Base-by-base conservation (phyloP, 1,284 basidiomycete genomes). In the Leucocoprinus gongylophorus region DNA sequence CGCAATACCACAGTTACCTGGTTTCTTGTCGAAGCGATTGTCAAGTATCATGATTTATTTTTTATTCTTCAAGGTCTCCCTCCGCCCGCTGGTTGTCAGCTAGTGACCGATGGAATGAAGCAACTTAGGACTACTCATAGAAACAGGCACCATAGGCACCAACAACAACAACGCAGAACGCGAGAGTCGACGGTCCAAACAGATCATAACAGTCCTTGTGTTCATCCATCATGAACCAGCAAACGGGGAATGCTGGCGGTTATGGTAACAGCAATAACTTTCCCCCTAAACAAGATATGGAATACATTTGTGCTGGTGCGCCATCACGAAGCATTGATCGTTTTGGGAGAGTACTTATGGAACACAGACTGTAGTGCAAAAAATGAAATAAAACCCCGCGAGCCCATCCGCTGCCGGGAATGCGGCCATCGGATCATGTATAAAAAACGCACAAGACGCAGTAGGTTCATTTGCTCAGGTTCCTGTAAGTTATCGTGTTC, bases 371-470 rank as follows among this genome's bases (percentile, higher is more conserved):
- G 95, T 68, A 91, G 92, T 54, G 88, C 88, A 2, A 89, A 91
- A 71, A 97, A 97, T 67, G 85, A 90, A 63, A 95, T 98, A 67
- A 88, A 86, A 67, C 77, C 91, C n/a, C 76, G 91, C 55, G 95
- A 99, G 68, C 91, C 93, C 42, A 97, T 98, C 61, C 86, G 95
- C 53, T 99, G 95, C 72, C 81, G 90, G 61, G 94, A 98, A 67
- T 99, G 95, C 64, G 95, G 95, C 2, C 95, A 97, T 69, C 85
- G 95, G 57, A 95, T 99, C 67, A 97, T 99, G 92, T 98, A 97
- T 76, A 99, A 99, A 75, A 97, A 97, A 71, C 76, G 95, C 61
- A 97, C 95, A 18, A 91, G 85, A 66, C 78, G 92, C 75, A 97
- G 95, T 98, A 66, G 67, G 91, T 83, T 54, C 23, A 23, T 48